These are phyloP conservation scores for Leishmania lainsoni DNA, from an alignment of 208 protist genomes.

Conservation along the genomic window DNA sequence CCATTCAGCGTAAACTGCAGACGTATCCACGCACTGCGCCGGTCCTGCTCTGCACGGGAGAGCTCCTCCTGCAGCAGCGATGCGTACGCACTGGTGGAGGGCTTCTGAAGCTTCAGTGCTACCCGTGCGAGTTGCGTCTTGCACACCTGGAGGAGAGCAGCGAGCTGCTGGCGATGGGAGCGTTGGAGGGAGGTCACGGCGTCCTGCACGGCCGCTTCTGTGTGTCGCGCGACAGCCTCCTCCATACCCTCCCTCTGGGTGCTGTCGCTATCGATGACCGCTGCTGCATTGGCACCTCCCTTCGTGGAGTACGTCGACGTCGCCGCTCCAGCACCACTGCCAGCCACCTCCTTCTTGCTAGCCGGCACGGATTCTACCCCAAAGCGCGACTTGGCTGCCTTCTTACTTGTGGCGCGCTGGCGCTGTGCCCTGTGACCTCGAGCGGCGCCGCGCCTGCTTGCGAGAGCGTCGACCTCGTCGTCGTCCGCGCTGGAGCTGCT, in stretches of 20 bases:
- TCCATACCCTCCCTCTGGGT: background rate
- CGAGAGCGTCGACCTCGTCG: background rate
- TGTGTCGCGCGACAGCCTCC: conserved; percentile 5
- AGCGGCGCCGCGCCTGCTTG: background rate
- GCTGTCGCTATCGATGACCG: background rate
- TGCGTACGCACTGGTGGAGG: conserved; percentile 41
- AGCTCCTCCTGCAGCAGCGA: conserved; percentile 43
- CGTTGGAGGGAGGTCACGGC: conserved; percentile 14
- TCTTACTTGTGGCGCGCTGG: background rate
- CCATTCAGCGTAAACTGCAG: conserved; percentile 42
- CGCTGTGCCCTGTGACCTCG: background rate
- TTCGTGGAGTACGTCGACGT: background rate
- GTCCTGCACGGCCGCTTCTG: conserved; percentile 16
- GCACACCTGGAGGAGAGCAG: conserved; percentile 16
- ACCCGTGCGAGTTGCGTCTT: conserved; percentile 34
- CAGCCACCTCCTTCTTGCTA: background rate
- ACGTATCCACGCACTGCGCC: conserved; percentile 31
- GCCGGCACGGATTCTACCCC: background rate
- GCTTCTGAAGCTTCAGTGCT: conserved; percentile 45
- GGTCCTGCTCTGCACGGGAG: conserved; percentile 25
- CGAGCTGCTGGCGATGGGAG: conserved; percentile 16
- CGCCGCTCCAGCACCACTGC: background rate
- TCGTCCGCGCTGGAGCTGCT: background rate
- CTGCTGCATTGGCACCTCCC: background rate
- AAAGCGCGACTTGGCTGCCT: background rate